Conservation (phyloP, 768 basidiomycete genomes). For the Tulasnella sp. region DNA sequence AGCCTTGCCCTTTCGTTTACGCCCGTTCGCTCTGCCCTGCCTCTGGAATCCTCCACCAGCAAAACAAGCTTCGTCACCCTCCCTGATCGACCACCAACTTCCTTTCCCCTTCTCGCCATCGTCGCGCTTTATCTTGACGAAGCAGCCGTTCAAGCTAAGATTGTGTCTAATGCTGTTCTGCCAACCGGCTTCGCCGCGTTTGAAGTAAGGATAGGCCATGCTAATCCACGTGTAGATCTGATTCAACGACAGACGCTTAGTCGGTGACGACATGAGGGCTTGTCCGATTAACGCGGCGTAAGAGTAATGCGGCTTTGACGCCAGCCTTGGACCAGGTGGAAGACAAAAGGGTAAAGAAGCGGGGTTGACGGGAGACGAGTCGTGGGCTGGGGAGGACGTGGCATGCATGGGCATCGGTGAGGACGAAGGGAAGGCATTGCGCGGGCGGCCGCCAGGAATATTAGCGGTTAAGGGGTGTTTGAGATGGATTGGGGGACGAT, state of each 20-base stretch:
- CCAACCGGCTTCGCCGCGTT: slow-evolving; percentile 91
- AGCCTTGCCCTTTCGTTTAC: slow-evolving; percentile 26
- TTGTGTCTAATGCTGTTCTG: slow-evolving; percentile 99
- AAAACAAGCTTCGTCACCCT: slow-evolving; percentile 79
- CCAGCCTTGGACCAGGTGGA: slow-evolving; percentile 79
- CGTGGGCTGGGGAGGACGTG: slow-evolving; percentile 23
- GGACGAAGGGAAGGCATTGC: slow-evolving; percentile 10
- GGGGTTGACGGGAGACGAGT: slow-evolving; percentile 13
- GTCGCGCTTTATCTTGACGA: slow-evolving; percentile 72
- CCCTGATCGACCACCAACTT: slow-evolving; percentile 83
- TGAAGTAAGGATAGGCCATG: slow-evolving; percentile 88
- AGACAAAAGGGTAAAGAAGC: slow-evolving; percentile 59
- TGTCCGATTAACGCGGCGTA: slow-evolving; percentile 97
- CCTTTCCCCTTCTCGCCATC: slow-evolving; percentile 65
- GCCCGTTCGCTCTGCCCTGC: slow-evolving; percentile 34
- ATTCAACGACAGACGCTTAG: slow-evolving; percentile 82
- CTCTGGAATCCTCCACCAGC: slow-evolving; percentile 61
- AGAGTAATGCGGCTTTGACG: slow-evolving; percentile 75
- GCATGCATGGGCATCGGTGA: slow-evolving; percentile 13
- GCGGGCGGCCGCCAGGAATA: background rate
- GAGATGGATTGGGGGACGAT: slow-evolving; percentile 23
- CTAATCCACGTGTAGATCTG: slow-evolving; percentile 98
- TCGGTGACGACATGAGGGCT: slow-evolving; percentile 79
- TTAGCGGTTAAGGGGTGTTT: slow-evolving; percentile 16
- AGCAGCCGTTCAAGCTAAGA: slow-evolving; percentile 84